These are phyloP conservation scores for Hypomontagnella monticulosa DNA, from an alignment of 495 filamentous ascomycete genomes.

Conservation along the genomic window DNA sequence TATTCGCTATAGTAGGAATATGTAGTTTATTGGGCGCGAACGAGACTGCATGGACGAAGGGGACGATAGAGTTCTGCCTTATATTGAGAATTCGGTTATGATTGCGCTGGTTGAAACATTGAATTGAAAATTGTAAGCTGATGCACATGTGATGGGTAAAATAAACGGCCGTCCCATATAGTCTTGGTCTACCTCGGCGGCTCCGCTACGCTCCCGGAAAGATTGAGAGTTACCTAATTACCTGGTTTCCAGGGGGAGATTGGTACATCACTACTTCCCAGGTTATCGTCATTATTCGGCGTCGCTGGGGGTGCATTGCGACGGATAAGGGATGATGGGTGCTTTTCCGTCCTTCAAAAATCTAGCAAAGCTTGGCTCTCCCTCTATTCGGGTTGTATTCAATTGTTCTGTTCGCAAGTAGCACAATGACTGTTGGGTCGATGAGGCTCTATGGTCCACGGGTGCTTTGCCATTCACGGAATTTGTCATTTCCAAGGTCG, in stretches of 20 bases:
- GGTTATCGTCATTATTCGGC: not conserved
- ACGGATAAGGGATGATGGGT: not conserved
- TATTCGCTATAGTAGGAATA: too few relatives aligned
- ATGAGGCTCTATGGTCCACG: constrained; percentile 10
- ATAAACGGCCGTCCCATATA: not conserved
- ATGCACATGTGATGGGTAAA: too few relatives aligned
- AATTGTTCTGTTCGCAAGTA: not conserved
- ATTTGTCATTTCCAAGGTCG: constrained; percentile 4
- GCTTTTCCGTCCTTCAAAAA: too few relatives aligned
- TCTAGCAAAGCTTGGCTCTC: too few relatives aligned
- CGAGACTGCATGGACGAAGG: too few relatives aligned
- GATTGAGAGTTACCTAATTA: not conserved
- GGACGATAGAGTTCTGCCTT: too few relatives aligned
- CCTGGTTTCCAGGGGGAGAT: not conserved
- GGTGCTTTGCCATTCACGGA: constrained; percentile 1
- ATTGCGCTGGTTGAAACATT: too few relatives aligned
- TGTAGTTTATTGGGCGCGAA: too few relatives aligned
- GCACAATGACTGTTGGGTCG: not conserved
- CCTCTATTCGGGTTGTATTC: too few relatives aligned
- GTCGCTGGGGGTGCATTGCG: not conserved
- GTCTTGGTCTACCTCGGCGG: not conserved
- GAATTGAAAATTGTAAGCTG: too few relatives aligned
- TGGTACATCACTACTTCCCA: too few relatives aligned
- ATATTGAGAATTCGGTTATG: too few relatives aligned
- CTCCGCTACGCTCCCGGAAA: constrained; percentile 1